Evolutionary conservation across 78 protist species (phyloP), one percentile per base, ranked within the genome.

Genomic region (Mastigamoeba balamuthi): DNA sequence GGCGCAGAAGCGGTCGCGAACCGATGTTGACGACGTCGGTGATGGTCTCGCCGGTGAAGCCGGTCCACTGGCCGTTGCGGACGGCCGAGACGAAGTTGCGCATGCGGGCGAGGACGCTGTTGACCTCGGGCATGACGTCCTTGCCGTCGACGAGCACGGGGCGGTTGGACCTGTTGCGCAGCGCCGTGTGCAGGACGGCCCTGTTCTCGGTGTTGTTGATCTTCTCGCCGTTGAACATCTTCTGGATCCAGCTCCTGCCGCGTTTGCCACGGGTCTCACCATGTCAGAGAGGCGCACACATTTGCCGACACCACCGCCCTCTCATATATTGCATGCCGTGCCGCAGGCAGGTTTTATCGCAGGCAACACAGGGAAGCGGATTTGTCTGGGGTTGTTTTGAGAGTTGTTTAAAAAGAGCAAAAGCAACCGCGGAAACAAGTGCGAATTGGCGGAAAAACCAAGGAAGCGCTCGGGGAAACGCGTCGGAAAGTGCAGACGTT

Each of bases 161-260:
- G 6, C 68, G 27, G 38, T 43, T 67, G 72, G 84, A 6, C 29
- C 86, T 82, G 73, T 87, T 87, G 70, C 98, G 92, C 29, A 93
- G 92, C 6, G 98, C 98, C 5, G 83, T 69, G 75, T 95, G 98
- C 17, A 94, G 93, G 27, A 94, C 98, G 6, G 97, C 94, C 4
- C 98, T 75, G 29, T 88, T 63, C 70, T 95, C 98, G 33, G 98
- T 95, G 29, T 72, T 25, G 84, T 95, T 95, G 89, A 95, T 91
- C 58, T 79, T 80, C 29, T 88, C 96, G 9, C 97, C 98, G 28
- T 23, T 2, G 67, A 94, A 91, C 96, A 93, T 90, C 52, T 41
- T 35, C 74, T 79, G 79, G 23, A 39, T 5, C 42, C 58, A 17
- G 66, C 36, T 10, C 70, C 65, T 30, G n/a, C n/a, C n/a, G n/a